Evolutionary conservation across 2,329 filamentous ascomycete genomes (phyloP), one percentile per base, ranked within the genome.

Genomic region (Paecilomyces dactylethromorphus): DNA sequence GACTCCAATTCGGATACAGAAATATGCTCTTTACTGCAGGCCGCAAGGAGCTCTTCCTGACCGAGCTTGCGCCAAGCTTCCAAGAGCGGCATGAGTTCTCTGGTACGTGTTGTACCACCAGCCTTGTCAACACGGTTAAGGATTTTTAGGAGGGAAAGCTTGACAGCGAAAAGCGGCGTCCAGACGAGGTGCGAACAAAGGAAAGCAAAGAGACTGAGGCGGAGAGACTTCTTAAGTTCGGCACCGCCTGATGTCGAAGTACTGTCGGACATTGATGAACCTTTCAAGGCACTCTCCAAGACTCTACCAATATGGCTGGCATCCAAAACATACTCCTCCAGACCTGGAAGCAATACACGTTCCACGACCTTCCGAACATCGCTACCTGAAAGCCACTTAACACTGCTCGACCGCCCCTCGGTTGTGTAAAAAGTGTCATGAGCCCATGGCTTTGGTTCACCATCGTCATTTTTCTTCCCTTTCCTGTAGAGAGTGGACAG

Each of bases 241-340:
- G 80, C 79, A 18, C 79, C 76, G 53, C 76, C 76, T 21, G 73
- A 70, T 18, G 71, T 67, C 22, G 71, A 65, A 32, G 56, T 53
- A 50, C 63, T 64, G 59, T 62, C 64, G 63, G 39, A 71, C 64
- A 53, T 69, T 58, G 63, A 59, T 26, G 68, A 63, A 56, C 84
- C 83, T 64, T 87, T 85, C 11, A 94, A 71, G 0, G 81, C 75
- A 32, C 79, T 81, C 60, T 84, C 81, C 4, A 96, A 71, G 2
- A 87, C 82, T 21, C 84, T 83, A 26, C 82, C 78, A 52, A 96
- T 81, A 61, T 94, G 87, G 29, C 82, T 84, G 3, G 85, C 78
- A 69, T 97, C 92, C 64, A 97, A 84, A 3, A 93, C 82, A 67
- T 88, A 95, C 73, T 97, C 94, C 73, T 97, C 92, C 10, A 96